These are phyloP conservation scores for Stephania cephalantha DNA, from an alignment of 164 flowering plant genomes.

Conservation along the genomic window DNA sequence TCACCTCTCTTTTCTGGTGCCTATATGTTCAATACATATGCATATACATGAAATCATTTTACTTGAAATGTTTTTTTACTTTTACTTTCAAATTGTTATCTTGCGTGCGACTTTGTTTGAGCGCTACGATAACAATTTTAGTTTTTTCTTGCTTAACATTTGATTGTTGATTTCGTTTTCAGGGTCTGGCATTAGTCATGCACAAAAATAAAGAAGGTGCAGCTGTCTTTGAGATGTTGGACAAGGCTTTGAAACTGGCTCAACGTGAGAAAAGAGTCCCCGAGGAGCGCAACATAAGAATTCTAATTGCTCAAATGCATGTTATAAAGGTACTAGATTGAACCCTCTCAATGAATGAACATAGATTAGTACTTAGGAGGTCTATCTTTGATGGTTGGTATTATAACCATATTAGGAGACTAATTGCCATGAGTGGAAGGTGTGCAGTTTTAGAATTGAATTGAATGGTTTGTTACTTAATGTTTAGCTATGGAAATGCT, in stretches of 20 bases:
- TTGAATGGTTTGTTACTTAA: neutral
- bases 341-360: neutral
- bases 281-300: constrained; percentile 83
- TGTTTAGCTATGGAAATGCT: neutral
- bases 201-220: constrained; percentile 78
- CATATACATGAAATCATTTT: neutral
- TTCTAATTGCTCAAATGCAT: constrained; percentile 89
- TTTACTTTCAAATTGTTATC: neutral
- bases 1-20: too few relatives aligned
- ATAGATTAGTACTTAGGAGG: neutral
- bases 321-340: constrained; percentile 48
- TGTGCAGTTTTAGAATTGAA: neutral
- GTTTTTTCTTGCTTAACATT: neutral
- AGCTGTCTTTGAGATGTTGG: constrained; percentile 80
- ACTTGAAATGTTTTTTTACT: neutral
- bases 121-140: neutral
- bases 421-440: neutral
- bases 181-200: constrained; percentile 97
- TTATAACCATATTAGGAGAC: neutral
- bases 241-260: constrained; percentile 63
- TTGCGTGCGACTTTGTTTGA: neutral
- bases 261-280: constrained; percentile 54
- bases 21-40: too few relatives aligned
- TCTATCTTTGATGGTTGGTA: neutral
- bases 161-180: constrained; percentile 10